phyloP scores from a whole-genome alignment of 768 basidiomycete species.

The Boletus reticuloceps region DNA sequence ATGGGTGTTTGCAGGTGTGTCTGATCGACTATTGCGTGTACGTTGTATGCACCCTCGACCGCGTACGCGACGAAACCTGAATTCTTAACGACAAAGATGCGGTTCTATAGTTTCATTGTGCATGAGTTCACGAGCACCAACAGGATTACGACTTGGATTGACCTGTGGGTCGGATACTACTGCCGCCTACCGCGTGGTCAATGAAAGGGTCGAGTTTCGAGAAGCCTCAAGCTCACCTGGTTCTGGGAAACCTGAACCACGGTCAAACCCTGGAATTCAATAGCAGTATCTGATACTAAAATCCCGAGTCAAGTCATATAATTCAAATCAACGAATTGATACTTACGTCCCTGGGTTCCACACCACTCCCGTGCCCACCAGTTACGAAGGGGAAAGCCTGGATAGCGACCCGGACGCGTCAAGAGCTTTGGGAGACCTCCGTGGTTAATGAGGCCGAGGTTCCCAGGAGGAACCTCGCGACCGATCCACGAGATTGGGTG shows the following conservation, averaged over 20 bases:
- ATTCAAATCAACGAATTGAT: not conserved
- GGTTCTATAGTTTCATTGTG: slow-evolving; percentile 40
- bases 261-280: slow-evolving; percentile 76
- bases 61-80: slow-evolving; percentile 77
- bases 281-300: slow-evolving; percentile 77
- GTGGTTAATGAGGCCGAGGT: slow-evolving; percentile 73
- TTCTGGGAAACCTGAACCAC: slow-evolving; percentile 89
- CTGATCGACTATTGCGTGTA: slow-evolving; percentile 81
- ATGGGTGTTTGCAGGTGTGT: slow-evolving; percentile 66
- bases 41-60: slow-evolving; percentile 71
- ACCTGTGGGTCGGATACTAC: slow-evolving; percentile 73
- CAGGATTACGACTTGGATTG: not conserved
- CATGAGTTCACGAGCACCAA: not conserved
- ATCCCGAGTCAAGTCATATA: not conserved
- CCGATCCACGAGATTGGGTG: slow-evolving; percentile 68
- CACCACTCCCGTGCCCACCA: slow-evolving; percentile 82
- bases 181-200: slow-evolving; percentile 41
- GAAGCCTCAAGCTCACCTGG: slow-evolving; percentile 37
- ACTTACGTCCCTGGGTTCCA: slow-evolving; percentile 67
- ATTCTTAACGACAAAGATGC: slow-evolving; percentile 78
- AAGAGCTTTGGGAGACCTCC: slow-evolving; percentile 80
- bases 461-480: slow-evolving; percentile 67
- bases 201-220: not conserved
- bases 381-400: slow-evolving; percentile 69
- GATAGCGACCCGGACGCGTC: slow-evolving; percentile 74